Base-by-base conservation (phyloP, 2,329 filamentous ascomycete genomes). In the Rhynchosporium agropyri region DNA sequence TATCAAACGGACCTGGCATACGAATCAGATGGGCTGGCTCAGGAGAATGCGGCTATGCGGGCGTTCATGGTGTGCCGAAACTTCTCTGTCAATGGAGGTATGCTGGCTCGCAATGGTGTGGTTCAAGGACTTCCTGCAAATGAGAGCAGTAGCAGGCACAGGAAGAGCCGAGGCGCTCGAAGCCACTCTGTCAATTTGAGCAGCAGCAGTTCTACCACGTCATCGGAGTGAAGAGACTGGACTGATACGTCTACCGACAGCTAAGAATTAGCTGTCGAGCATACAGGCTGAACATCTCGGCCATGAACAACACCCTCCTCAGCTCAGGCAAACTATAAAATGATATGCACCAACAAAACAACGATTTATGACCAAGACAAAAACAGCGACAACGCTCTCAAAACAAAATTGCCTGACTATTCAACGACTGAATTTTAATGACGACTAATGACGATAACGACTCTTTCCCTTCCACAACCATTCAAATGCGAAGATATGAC, bases 1-100 rank as follows among this genome's bases (percentile, higher is more conserved):
- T 98, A 97, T 80, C 91, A 93, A 76, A 97, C 93, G 49, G 92
- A 97, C 76, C 84, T 90, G 43, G 85, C 89, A 67, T 96, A 95
- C 79, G 87, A 90, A 75, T 90, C 89, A 66, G 90, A 94, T 75
- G 81, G 85, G 55, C 82, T 96, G 68, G 94, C 94, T 53, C 91
- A 92, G 74, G 93, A 98, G 77, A 95, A 94, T 72, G 94, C 94
- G 31, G 94, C 94, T 65, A 96, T 96, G 85, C 90, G 92, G 66
- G 94, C 94, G 63, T 98, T 97, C 78, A 94, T 97, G 86, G 95
- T 97, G 70, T 97, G 94, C 82, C 89, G 92, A 68, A 97, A 97
- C 82, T 97, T 97, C 79, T 96, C 92, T 61, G 91, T 96, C 77
- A 97, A 97, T 75, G 92, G 96, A 72, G 94, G 94, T 75, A 97